These are phyloP conservation scores for Draba incana DNA, from an alignment of 345 rosid species.

Conservation along the genomic window DNA sequence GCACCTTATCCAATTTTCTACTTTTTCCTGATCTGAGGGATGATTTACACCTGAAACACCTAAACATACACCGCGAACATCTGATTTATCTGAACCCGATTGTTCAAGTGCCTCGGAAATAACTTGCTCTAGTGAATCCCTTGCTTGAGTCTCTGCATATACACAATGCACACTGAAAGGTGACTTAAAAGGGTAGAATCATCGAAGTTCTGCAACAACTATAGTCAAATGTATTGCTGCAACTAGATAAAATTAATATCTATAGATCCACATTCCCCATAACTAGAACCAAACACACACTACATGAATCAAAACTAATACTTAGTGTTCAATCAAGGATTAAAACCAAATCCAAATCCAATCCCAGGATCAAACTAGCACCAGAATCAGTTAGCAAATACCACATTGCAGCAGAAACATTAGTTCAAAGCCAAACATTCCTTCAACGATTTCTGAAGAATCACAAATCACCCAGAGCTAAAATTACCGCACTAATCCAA, in stretches of 20 bases:
- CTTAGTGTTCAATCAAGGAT: background rate
- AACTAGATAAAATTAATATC: conserved; percentile 1
- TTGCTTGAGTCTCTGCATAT: conserved; percentile 74
- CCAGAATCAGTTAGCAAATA: background rate
- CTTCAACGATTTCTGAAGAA: no score
- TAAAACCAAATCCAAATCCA: background rate
- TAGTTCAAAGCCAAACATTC: no score
- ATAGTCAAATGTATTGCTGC: conserved; percentile 24
- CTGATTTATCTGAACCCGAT: conserved; percentile 64
- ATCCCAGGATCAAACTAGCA: background rate
- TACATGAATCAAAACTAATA: background rate
- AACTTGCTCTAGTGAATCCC: conserved; percentile 80
- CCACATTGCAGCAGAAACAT: conserved; percentile 33
- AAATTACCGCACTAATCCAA: background rate
- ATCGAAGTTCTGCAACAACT: conserved; percentile 26
- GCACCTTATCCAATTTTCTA: conserved; percentile 82
- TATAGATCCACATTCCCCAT: conserved; percentile 13
- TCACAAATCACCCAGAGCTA: background rate
- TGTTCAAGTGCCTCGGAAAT: conserved; percentile 78
- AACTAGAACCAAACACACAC: conserved; percentile 7
- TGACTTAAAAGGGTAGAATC: conserved; percentile 22
- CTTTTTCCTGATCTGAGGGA: conserved; percentile 79
- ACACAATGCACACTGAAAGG: conserved; percentile 25
- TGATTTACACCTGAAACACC: conserved; percentile 97
- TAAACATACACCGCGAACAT: conserved; percentile 84